Percentiles rank a stretch among this genome's conserved stretches.
phyloP scores from a whole-genome alignment of 495 filamentous ascomycete species.

The Hypoxylon lienhwacheense region DNA sequence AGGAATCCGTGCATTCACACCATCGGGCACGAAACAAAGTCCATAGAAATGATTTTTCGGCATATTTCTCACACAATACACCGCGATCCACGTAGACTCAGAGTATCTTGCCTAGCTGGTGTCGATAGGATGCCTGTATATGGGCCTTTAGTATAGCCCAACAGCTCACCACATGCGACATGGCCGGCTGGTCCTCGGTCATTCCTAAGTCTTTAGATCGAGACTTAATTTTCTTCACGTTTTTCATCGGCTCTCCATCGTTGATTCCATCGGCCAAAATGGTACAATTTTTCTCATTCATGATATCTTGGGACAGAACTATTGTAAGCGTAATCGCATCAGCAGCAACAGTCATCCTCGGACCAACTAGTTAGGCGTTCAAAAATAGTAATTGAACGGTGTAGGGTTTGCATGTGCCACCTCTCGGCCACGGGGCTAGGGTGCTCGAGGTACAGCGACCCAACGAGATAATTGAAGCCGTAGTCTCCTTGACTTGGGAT shows the following conservation, averaged over 20 bases:
- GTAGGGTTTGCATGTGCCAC: no score
- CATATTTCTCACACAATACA: conserved; percentile 24
- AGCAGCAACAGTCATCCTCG: no score
- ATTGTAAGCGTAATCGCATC: conserved; percentile 5
- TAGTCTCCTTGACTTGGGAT: no score
- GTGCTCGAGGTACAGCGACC: no score
- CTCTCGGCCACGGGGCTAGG: no score
- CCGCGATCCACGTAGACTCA: conserved; percentile 14
- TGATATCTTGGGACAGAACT: background rate
- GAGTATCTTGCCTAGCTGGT: conserved; percentile 9
- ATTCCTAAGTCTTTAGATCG: conserved; percentile 9
- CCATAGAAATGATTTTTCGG: background rate
- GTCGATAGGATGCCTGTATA: conserved; percentile 7
- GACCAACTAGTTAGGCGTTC: no score
- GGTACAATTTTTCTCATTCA: background rate
- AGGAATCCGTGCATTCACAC: conserved; percentile 12
- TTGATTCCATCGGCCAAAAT: background rate
- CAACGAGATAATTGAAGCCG: no score
- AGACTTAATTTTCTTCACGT: conserved; percentile 9
- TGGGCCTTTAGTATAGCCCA: background rate
- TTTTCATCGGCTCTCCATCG: conserved; percentile 1
- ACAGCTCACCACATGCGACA: conserved; percentile 10
- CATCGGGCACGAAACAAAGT: conserved; percentile 11
- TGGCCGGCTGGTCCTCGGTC: conserved; percentile 10
- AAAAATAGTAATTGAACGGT: no score